Base-by-base conservation (phyloP, 768 basidiomycete genomes). In the Pilatotrama ljubarskyi region DNA sequence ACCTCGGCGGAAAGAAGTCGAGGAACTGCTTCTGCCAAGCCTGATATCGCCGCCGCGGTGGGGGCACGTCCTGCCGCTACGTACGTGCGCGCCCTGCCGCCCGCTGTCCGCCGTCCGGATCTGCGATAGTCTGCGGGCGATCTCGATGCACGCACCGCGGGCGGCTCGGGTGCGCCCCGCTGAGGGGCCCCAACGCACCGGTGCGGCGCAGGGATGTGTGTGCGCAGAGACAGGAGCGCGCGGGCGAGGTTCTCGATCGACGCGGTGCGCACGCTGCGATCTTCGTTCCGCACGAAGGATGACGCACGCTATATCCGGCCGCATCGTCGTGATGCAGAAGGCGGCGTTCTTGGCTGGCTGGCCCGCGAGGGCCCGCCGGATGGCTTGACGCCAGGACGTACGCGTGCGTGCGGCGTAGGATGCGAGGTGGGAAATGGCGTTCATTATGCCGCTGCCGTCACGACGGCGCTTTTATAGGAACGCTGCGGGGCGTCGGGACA, bases 1-100 rank as follows among this genome's bases (percentile, higher is more conserved):
- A 64, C 55, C 59, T 64, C 63, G 63, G 63, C 55, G 59, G 51
- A 49, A 55, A 61, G 59, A 61, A 61, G 54, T 26, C 26, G 46
- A 38, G 25, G 8, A 25, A 9, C 14, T 26, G 52, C 52, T 61
- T 61, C 54, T 55, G 59, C 59, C 59, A 55, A 61, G 59, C 52
- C 47, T 60, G 59, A 60, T 59, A 59, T 52, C 44, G 49, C 58
- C 58, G 49, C 50, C 58, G 44, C 54, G 38, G 38, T 24, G 37
- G 24, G 1, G 22, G 37, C 24, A 14, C n/a, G 50, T 25, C 22
- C 24, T 40, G 11, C 37, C 37, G 26, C 46, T 8, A 8, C 13
- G 20, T 25, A 15, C 44, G 44, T 22, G 7, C 20, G n/a, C n/a
- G n/a, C n/a, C n/a, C n/a, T n/a, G n/a, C n/a, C n/a, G n/a, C 13